Percentiles rank a stretch among this genome's conserved stretches.
Evolutionary conservation across 1,139 yeast species (phyloP).

Genomic region (Blastobotrys aristatus): DNA sequence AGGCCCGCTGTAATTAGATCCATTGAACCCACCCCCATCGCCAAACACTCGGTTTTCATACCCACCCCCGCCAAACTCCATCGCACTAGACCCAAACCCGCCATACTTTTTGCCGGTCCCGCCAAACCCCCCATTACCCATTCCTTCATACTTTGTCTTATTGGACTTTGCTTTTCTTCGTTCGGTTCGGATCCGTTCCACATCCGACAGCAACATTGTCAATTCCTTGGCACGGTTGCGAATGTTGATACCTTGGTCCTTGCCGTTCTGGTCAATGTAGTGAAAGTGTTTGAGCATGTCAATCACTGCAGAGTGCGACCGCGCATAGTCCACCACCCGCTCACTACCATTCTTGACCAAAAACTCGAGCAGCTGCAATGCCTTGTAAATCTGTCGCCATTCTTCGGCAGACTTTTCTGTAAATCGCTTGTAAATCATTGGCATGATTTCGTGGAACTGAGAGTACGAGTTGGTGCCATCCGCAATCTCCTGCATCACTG

Average conservation of each 20-base stretch:
- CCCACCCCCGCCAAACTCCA: slow-evolving; percentile 31
- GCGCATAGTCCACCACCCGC: slow-evolving; percentile 89
- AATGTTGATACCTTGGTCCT: slow-evolving; percentile 95
- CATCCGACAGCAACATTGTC: slow-evolving; percentile 68
- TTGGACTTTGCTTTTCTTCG: slow-evolving; percentile 67
- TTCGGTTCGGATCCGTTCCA: slow-evolving; percentile 69
- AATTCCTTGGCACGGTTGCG: slow-evolving; percentile 84
- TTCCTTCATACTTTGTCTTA: slow-evolving; percentile 51
- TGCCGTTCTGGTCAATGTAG: slow-evolving; percentile 87
- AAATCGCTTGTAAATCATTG: slow-evolving; percentile 54
- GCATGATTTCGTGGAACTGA: slow-evolving; percentile 44
- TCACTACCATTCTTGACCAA: slow-evolving; percentile 90
- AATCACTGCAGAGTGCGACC: slow-evolving; percentile 75
- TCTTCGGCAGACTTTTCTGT: slow-evolving; percentile 94
- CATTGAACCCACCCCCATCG: slow-evolving; percentile 71
- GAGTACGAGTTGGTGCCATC: slow-evolving; percentile 83
- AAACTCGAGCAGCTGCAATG: slow-evolving; percentile 85
- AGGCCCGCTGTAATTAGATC: slow-evolving; percentile 34
- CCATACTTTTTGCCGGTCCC: slow-evolving; percentile 39
- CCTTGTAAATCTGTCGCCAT: slow-evolving; percentile 97
- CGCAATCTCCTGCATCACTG: slow-evolving; percentile 89
- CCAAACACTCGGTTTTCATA: slow-evolving; percentile 59
- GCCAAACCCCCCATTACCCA: slow-evolving; percentile 41
- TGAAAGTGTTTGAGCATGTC: slow-evolving; percentile 92
- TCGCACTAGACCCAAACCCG: slow-evolving; percentile 36